Conservation (phyloP, 371 early-diverging fungal genomes). For the Funneliformis caledonium region DNA sequence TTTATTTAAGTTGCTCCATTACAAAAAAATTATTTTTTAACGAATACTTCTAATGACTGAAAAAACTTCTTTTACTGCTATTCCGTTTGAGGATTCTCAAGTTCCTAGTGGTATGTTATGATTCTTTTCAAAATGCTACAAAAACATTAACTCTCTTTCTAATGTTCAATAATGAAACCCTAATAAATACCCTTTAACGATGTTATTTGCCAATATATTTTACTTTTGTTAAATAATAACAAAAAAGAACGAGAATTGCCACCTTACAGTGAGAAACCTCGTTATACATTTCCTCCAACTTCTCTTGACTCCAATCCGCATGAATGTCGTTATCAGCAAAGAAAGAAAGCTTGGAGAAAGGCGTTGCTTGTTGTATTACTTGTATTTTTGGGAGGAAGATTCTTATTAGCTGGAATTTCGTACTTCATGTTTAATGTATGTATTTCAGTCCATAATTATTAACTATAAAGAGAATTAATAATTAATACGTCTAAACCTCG, state of each 20-base stretch:
- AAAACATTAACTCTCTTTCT: too few relatives aligned
- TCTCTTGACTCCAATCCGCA: background rate
- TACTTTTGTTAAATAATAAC: background rate
- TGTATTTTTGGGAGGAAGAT: background rate
- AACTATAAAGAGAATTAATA: background rate
- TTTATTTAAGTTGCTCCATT: too few relatives aligned
- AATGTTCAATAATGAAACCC: too few relatives aligned
- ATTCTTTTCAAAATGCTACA: too few relatives aligned
- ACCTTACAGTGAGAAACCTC: background rate
- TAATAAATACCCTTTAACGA: background rate
- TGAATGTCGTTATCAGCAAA: background rate
- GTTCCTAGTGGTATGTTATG: background rate
- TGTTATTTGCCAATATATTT: background rate
- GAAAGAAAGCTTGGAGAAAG: slow-evolving; percentile 18
- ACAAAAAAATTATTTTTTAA: too few relatives aligned
- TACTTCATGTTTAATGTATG: background rate
- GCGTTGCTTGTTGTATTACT: background rate
- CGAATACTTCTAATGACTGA: background rate
- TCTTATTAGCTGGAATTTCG: background rate
- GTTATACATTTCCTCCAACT: background rate
- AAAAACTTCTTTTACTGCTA: background rate
- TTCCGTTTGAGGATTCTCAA: background rate
- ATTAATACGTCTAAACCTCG: background rate
- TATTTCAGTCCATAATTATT: background rate
- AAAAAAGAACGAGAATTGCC: background rate